Conservation (phyloP, 345 rosid genomes). For the Trapa incisa region DNA sequence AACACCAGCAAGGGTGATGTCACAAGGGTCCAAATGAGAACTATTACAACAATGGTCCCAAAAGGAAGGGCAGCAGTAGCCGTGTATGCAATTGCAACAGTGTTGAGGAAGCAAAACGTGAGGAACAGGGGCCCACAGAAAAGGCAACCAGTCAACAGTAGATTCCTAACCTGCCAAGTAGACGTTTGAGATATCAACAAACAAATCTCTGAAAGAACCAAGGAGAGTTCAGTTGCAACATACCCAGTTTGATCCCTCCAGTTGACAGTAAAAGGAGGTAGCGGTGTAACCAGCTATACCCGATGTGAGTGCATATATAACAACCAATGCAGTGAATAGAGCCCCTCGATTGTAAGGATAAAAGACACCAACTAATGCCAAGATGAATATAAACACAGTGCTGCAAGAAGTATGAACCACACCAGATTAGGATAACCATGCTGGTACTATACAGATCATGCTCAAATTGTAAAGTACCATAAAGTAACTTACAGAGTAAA, state of each 20-base stretch:
- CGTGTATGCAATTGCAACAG: slow-evolving; percentile 38
- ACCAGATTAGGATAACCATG: background rate
- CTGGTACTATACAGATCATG: too few species aligned
- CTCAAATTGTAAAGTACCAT: background rate
- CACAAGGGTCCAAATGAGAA: slow-evolving; percentile 41
- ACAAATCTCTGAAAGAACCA: background rate
- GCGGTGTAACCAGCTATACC: slow-evolving; percentile 45
- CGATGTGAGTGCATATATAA: slow-evolving; percentile 46
- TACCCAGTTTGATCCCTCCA: slow-evolving; percentile 50
- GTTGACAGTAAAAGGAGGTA: slow-evolving; percentile 36
- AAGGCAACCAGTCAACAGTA: slow-evolving; percentile 34
- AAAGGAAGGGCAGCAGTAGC: slow-evolving; percentile 43
- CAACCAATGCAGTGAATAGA: slow-evolving; percentile 41
- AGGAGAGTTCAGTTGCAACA: slow-evolving; percentile 1
- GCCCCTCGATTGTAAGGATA: slow-evolving; percentile 50
- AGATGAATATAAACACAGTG: slow-evolving; percentile 33
- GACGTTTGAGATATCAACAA: background rate
- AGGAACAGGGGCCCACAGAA: slow-evolving; percentile 43
- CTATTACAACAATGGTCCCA: slow-evolving; percentile 41
- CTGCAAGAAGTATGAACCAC: slow-evolving; percentile 14
- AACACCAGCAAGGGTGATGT: slow-evolving; percentile 37
- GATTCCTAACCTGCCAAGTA: slow-evolving; percentile 33
- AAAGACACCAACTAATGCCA: slow-evolving; percentile 41
- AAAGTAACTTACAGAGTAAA: slow-evolving; percentile 38
- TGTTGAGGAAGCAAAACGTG: slow-evolving; percentile 40